Conservation (phyloP, 306 rosid genomes). For the Pachyrhizus erosus region DNA sequence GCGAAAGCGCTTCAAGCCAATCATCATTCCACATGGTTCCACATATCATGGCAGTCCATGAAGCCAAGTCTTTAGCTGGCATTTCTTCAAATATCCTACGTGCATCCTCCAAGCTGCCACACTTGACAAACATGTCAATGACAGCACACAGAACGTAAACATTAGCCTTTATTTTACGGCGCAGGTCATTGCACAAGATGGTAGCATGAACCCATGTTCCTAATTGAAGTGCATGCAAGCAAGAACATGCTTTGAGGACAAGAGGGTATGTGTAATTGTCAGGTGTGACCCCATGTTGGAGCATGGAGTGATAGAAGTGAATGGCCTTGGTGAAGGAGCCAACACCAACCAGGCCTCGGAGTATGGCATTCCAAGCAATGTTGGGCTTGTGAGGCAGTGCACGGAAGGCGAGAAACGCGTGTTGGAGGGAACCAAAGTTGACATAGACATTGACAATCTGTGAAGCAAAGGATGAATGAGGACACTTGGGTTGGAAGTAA, state of each 20-base stretch:
- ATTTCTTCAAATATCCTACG: slow-evolving; percentile 53
- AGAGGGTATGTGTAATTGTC: slow-evolving; percentile 58
- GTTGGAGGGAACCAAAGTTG: slow-evolving; percentile 45
- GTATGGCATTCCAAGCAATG: slow-evolving; percentile 55
- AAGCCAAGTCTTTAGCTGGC: slow-evolving; percentile 54
- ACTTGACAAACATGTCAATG: slow-evolving; percentile 56
- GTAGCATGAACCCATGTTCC: slow-evolving; percentile 45
- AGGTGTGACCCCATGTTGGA: slow-evolving; percentile 43
- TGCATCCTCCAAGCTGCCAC: slow-evolving; percentile 55
- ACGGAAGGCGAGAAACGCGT: slow-evolving; percentile 41
- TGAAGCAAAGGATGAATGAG: slow-evolving; percentile 34
- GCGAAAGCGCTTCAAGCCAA: slow-evolving; percentile 42
- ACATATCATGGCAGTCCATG: slow-evolving; percentile 56
- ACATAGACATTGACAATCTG: slow-evolving; percentile 50
- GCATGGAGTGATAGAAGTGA: slow-evolving; percentile 44
- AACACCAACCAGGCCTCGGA: slow-evolving; percentile 40
- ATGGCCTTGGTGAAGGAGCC: slow-evolving; percentile 40
- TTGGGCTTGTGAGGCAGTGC: slow-evolving; percentile 42
- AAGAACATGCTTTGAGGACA: slow-evolving; percentile 61
- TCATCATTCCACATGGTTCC: slow-evolving; percentile 49
- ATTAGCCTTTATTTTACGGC: slow-evolving; percentile 23
- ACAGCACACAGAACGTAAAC: slow-evolving; percentile 49
- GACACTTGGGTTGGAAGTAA: slow-evolving; percentile 46
- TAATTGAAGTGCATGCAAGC: slow-evolving; percentile 39
- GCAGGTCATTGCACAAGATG: slow-evolving; percentile 20